These are phyloP conservation scores for Aegilops speltoides DNA, from an alignment of 176 grass and related monocot genomes.

Conservation along the genomic window DNA sequence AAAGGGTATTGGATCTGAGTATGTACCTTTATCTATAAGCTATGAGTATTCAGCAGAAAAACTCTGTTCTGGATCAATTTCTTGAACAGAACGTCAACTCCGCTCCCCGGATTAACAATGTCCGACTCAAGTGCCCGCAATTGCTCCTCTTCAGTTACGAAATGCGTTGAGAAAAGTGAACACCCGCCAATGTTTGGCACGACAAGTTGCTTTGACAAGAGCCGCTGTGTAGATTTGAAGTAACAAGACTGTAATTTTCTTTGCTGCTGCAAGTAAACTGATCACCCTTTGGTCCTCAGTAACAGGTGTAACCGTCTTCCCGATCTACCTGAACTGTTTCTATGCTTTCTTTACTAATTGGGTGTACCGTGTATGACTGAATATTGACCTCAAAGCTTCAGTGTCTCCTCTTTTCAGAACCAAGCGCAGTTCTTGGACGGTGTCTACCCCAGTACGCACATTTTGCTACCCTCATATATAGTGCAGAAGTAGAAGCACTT, in stretches of 20 bases:
- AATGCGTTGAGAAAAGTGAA: no score
- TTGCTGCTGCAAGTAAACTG: not conserved
- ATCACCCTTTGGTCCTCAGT: not conserved
- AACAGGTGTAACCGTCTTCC: not conserved
- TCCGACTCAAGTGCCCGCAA: not conserved
- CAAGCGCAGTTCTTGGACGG: not conserved
- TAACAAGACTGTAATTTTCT: not conserved
- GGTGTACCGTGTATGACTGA: not conserved
- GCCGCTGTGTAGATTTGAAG: no score
- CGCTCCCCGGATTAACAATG: not conserved
- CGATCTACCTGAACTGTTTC: not conserved
- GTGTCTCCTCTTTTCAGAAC: not conserved
- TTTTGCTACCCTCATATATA: not conserved
- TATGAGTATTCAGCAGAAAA: not conserved
- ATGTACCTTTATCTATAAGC: not conserved
- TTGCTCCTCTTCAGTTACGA: no score
- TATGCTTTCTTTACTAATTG: not conserved
- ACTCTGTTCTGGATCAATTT: not conserved
- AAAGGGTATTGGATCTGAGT: not conserved
- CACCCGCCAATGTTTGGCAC: no score
- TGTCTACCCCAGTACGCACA: no score
- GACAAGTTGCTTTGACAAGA: no score
- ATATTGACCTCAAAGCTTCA: not conserved
- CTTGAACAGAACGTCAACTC: not conserved
- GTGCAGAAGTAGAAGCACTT: not conserved